Conservation (phyloP, 2,329 filamentous ascomycete species). For the Fusarium pseudoanthophilum region DNA sequence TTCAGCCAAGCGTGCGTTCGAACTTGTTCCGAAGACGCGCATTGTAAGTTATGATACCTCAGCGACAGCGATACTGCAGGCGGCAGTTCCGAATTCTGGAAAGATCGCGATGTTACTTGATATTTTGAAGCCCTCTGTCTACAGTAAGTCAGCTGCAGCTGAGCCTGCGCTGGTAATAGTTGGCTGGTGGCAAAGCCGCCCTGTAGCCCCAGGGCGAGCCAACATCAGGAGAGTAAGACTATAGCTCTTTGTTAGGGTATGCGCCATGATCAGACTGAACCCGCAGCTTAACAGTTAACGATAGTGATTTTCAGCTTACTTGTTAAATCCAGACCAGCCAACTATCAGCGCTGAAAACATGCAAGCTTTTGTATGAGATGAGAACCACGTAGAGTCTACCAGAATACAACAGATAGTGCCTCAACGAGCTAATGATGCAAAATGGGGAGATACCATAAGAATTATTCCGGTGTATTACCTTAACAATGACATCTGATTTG, state of each 20-base stretch:
- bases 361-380: too few relatives aligned
- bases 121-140: neutral
- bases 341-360: neutral
- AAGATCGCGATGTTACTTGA: accelerated
- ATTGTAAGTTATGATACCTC: neutral
- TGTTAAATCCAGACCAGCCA: neutral
- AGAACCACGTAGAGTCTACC: too few relatives aligned
- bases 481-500: neutral
- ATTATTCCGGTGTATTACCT: neutral
- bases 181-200: neutral
- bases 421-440: accelerated
- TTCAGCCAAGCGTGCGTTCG: neutral
- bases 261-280: neutral
- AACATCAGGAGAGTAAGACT: neutral
- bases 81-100: neutral
- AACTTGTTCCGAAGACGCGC: neutral
- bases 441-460: accelerated
- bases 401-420: too few relatives aligned
- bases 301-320: neutral
- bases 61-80: neutral
- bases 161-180: neutral
- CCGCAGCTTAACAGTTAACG: too few relatives aligned
- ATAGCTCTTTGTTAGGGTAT: neutral
- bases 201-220: neutral
- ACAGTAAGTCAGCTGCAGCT: neutral